Conservation (phyloP, 1,139 yeast genomes). For the Debaryomycetaceae sp. region DNA sequence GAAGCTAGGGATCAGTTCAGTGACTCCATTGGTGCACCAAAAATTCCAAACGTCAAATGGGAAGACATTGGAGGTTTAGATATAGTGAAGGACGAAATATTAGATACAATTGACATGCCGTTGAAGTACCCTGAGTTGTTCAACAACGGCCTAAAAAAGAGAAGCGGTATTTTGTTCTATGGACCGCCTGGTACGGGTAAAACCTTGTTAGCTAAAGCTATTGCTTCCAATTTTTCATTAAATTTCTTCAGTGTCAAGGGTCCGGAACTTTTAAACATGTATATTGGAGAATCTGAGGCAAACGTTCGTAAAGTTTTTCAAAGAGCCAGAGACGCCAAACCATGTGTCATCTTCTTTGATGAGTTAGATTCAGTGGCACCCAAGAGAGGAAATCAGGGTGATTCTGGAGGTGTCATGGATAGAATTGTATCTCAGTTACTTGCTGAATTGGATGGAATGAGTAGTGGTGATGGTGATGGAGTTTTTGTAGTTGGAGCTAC, state of each 20-base stretch:
- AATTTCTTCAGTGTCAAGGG: constrained; percentile 96
- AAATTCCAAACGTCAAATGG: constrained; percentile 94
- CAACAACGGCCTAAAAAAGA: constrained; percentile 81
- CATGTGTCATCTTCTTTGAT: constrained; percentile 95
- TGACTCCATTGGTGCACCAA: constrained; percentile 95
- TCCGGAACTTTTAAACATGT: constrained; percentile 93
- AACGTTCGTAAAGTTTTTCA: constrained; percentile 93
- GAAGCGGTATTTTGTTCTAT: constrained; percentile 90
- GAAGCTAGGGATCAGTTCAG: constrained; percentile 85
- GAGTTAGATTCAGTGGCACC: constrained; percentile 98
- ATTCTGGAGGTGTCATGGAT: constrained; percentile 98
- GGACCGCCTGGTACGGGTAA: constrained; percentile 99
- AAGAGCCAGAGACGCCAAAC: constrained; percentile 91
- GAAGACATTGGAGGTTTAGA: constrained; percentile 93
- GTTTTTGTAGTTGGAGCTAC: constrained; percentile 98
- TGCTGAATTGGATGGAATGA: constrained; percentile 96
- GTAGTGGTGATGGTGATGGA: constrained; percentile 79
- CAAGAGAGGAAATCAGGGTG: constrained; percentile 96
- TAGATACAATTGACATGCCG: constrained; percentile 96
- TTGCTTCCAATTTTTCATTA: constrained; percentile 89
- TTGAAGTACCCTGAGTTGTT: constrained; percentile 88
- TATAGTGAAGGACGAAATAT: constrained; percentile 81
- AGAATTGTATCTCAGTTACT: constrained; percentile 91
- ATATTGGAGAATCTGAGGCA: constrained; percentile 97
- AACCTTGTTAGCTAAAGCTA: constrained; percentile 90